Evolutionary conservation across 202 grass and related monocot genomes (phyloP), one percentile per base, ranked within the genome.

Genomic region (Hordeum pubiflorum): DNA sequence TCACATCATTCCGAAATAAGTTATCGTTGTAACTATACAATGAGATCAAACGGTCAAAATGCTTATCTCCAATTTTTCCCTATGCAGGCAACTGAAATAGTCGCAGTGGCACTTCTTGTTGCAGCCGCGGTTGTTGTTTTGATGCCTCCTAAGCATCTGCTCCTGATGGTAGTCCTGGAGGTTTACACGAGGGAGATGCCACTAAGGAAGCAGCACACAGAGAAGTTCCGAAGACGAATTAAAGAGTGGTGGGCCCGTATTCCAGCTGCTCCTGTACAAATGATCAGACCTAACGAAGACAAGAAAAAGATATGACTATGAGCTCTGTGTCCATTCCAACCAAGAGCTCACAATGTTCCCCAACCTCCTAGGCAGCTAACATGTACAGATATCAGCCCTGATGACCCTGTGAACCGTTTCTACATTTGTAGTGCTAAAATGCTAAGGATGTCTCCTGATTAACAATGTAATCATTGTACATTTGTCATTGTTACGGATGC

Each of bases 191-290:
- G 93, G 81, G 88, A 97, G 83, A 97, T 97, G 90, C 93, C 93
- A 2, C 74, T 93, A 71, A 89, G 93, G 62, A 91, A 90, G 90
- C 71, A 91, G 5, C 83, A 59, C 55, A 97, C 82, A 7, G 78
- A 83, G 34, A 97, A 97, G 63, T 88, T 90, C 59, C 82, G 66
- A 14, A 88, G 93, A 60, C 74, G 88, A 57, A 74, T 97, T 12
- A 91, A 60, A 43, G 93, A 97, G 76, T 97, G 93, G 88, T 97
- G 93, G 93, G 90, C 90, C n/a, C 83, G 90, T 58, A 89, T 97
- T 82, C 93, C 93, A 10, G 93, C 86, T 63, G 88, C 86, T 64
- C 93, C 93, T 87, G 90, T 97, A 66, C 82, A 91, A 81, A 81
- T 97, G 72, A 83, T 91, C 82, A 85, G 64, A 84, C 75, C 69